A percentile compares a stretch with the other conserved stretches of the same genome.
These are phyloP conservation scores for Sphenostylis stenocarpa DNA, from an alignment of 306 rosid species.

Conservation along the genomic window DNA sequence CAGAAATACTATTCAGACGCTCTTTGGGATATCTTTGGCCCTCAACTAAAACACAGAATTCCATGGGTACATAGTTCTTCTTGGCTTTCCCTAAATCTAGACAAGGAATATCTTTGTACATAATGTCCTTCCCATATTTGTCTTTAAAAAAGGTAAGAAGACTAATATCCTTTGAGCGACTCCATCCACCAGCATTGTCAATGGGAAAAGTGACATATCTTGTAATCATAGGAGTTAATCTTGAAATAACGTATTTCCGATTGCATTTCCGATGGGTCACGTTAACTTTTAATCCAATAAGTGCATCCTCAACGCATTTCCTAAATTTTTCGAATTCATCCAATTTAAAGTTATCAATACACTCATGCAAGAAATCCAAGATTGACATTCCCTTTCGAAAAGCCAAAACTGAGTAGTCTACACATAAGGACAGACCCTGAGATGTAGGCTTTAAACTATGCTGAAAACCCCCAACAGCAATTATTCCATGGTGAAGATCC, in stretches of 20 bases:
- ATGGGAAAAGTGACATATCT: conserved; percentile 47
- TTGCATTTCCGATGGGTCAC: conserved; percentile 68
- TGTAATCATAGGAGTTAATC: conserved; percentile 43
- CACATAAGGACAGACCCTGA: conserved; percentile 65
- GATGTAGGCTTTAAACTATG: conserved; percentile 61
- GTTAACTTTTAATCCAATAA: conserved; percentile 57
- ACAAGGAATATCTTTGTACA: conserved; percentile 62
- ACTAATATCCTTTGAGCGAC: conserved; percentile 33
- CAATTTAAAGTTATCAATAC: conserved; percentile 39
- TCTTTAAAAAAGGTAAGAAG: conserved; percentile 58
- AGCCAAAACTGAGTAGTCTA: conserved; percentile 77
- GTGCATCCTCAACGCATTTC: conserved; percentile 34
- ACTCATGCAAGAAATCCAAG: conserved; percentile 52
- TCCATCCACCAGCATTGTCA: conserved; percentile 42
- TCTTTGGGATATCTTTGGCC: conserved; percentile 77
- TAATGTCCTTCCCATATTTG: conserved; percentile 52
- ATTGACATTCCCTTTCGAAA: conserved; percentile 56
- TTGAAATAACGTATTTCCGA: conserved; percentile 48
- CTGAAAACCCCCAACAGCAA: conserved; percentile 58
- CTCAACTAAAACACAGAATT: conserved; percentile 67
- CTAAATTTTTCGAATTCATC: conserved; percentile 40
- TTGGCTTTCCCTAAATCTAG: conserved; percentile 64
- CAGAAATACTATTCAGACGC: conserved; percentile 41
- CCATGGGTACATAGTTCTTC: conserved; percentile 68
- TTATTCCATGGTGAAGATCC: conserved; percentile 56